A percentile compares a stretch with the other conserved stretches of the same genome.
Conservation (phyloP, 2,329 filamentous ascomycete species). For the Nemania sp. region DNA sequence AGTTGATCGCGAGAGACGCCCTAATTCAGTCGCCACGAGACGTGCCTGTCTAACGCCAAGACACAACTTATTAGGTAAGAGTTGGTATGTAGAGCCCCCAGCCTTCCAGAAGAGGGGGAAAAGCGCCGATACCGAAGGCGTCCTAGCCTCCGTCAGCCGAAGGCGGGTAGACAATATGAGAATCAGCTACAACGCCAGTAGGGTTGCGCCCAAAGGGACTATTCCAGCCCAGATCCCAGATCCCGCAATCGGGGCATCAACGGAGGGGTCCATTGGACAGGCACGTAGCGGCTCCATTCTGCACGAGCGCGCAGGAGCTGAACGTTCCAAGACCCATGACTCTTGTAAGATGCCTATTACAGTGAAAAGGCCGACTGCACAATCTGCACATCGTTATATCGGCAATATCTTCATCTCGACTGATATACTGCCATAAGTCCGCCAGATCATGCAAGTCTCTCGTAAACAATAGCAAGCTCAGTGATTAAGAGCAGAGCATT, state of each 20-base stretch:
- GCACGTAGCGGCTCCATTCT: conserved; percentile 14
- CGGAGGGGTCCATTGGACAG: conserved; percentile 17
- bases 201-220: conserved; percentile 13
- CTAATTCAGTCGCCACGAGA: background rate
- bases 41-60: conserved; percentile 1
- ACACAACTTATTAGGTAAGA: background rate
- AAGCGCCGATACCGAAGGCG: background rate
- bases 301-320: conserved; percentile 35
- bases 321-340: conserved; percentile 30
- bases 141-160: conserved; percentile 5
- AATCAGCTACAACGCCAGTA: conserved; percentile 24
- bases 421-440: no score
- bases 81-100: conserved; percentile 1
- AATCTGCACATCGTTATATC: no score
- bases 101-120: background rate
- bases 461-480: no score
- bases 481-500: no score
- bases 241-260: background rate
- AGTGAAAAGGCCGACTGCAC: conserved; percentile 1
- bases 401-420: no score
- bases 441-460: no score
- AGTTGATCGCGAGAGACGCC: background rate
- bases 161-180: conserved; percentile 15
- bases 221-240: conserved; percentile 29
- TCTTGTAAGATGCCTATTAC: no score